Base-by-base conservation (phyloP, 225 moss, liverwort and hornwort species). In the Climacium dendroides region DNA sequence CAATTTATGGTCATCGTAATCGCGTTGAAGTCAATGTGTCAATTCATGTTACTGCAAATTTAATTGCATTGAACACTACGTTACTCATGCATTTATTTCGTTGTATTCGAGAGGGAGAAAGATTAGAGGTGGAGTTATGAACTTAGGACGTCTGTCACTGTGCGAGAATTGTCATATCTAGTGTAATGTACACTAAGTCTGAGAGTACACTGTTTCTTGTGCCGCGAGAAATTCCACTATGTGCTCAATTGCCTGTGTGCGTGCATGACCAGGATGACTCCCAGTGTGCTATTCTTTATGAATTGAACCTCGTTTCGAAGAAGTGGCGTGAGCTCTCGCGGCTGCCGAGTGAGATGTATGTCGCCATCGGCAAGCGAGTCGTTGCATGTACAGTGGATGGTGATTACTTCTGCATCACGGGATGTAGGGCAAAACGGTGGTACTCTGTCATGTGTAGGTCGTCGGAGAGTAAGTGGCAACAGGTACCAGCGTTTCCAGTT, bases 371-470 rank as follows among this genome's bases (percentile, higher is more conserved):
- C 62, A 90, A 92, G 82, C 81, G 85, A 17, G 89, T 92, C 4
- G 65, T 92, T 11, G 89, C 90, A 5, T 92, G 92, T 45, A 90
- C 92, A 19, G 92, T 90, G 3, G 89, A 90, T 25, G 92, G 85
- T 8, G 90, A 90, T 63, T 88, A 71, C 71, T 53, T 92, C 60
- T 92, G 90, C 84, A 73, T 92, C 50, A 92, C 92, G 9, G 92
- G 92, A 8, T 92, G 92, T 59, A 74, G 87, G 18, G 66, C 86
- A 9, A 90, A 73, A 47, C 85, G 85, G 57, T 92, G 92, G 92
- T 78, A 45, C 78, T 90, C 90, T 28, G 87, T 87, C 34, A 90
- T 92, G 85, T 92, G 87, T 26, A 37, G 52, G 26, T 79, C 82
- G 34, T 74, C 79, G n/a, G 54, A 53, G 60, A 66, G 87, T 34